Conservation (phyloP, 1,139 yeast species). For the Kodamaea arcana region DNA sequence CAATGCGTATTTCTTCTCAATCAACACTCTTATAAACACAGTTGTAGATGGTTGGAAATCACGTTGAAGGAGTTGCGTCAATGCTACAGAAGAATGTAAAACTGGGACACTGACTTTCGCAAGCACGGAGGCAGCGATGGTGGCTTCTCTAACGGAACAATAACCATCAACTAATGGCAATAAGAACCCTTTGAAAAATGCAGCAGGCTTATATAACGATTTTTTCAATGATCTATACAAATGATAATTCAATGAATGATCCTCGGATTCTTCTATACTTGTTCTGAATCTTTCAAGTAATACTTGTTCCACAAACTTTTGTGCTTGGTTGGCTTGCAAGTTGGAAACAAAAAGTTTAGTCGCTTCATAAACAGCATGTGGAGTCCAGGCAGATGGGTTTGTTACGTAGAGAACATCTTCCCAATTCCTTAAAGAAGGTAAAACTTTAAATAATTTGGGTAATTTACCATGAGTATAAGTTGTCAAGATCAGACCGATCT, state of each 20-base stretch:
- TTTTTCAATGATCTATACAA: constrained; percentile 88
- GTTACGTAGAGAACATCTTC: constrained; percentile 91
- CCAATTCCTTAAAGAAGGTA: constrained; percentile 93
- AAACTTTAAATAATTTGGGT: constrained; percentile 90
- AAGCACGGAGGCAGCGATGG: constrained; percentile 89
- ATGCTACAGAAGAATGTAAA: constrained; percentile 92
- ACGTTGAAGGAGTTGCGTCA: constrained; percentile 76
- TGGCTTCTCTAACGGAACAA: constrained; percentile 89
- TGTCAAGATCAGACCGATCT: constrained; percentile 81
- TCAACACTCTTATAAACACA: constrained; percentile 79
- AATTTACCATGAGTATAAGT: constrained; percentile 95
- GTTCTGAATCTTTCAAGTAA: constrained; percentile 80
- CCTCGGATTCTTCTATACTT: constrained; percentile 74
- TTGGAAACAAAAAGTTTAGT: constrained; percentile 91
- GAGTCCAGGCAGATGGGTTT: constrained; percentile 90
- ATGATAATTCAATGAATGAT: constrained; percentile 76
- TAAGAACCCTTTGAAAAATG: constrained; percentile 92
- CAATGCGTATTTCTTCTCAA: constrained; percentile 92
- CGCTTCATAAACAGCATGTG: constrained; percentile 95
- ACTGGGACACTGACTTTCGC: constrained; percentile 90
- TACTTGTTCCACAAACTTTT: constrained; percentile 71
- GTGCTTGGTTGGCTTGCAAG: constrained; percentile 82
- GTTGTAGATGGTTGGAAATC: constrained; percentile 88
- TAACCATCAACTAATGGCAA: constrained; percentile 83
- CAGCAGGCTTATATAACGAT: constrained; percentile 93